Evolutionary conservation across 1,139 yeast species (phyloP).

Genomic region (Kodamaea plutei): DNA sequence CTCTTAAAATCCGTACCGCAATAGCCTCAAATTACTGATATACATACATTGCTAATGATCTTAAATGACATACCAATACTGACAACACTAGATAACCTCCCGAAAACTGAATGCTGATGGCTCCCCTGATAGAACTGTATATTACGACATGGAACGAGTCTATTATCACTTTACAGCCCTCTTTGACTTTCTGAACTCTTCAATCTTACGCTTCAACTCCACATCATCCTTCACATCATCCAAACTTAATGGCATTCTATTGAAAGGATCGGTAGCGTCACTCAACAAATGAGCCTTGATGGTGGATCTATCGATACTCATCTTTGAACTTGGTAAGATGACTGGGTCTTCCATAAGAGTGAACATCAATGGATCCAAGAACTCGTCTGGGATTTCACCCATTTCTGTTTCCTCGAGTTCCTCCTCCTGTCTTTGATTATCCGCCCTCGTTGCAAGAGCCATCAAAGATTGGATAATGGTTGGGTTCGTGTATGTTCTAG

Average conservation of each 20-base stretch:
- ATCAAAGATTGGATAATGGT: conserved; percentile 49
- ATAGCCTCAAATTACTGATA: no score
- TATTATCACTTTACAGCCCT: no score
- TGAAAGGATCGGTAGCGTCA: conserved; percentile 96
- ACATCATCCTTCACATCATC: conserved; percentile 82
- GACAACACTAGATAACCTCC: no score
- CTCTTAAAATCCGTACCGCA: no score
- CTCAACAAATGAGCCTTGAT: conserved; percentile 90
- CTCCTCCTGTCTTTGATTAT: conserved; percentile 55
- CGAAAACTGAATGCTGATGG: no score
- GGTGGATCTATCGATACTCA: conserved; percentile 84
- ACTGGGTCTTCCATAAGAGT: conserved; percentile 97
- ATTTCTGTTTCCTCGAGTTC: conserved; percentile 81
- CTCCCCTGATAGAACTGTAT: no score
- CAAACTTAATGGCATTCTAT: conserved; percentile 81
- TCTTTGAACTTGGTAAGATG: conserved; percentile 76
- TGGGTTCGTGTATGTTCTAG: conserved; percentile 50
- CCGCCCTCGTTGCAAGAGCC: conserved; percentile 61
- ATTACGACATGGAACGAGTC: no score
- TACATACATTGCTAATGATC: no score
- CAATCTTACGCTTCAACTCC: conserved; percentile 61
- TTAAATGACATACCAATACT: no score
- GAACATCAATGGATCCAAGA: conserved; percentile 93
- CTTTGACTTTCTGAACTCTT: conserved; percentile 46
- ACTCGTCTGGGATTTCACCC: conserved; percentile 96